Evolutionary conservation across 352 stramenopile species (phyloP).

Genomic region (Thraustochytrium sp.): DNA sequence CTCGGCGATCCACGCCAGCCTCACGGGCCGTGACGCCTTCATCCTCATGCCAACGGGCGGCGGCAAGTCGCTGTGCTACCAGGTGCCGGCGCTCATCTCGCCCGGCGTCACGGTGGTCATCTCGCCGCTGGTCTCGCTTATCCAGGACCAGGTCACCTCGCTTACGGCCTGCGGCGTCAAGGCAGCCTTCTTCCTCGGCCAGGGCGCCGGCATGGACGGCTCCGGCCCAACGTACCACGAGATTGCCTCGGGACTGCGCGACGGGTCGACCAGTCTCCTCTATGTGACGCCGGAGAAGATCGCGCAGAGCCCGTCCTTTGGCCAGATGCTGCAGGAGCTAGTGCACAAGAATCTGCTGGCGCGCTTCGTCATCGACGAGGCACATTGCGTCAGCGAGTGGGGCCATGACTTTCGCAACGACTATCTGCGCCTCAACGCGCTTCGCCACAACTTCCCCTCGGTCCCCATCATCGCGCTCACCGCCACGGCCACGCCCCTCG

Average conservation of each 20-base stretch:
- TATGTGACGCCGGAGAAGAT: slow-evolving; percentile 99
- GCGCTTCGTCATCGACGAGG: slow-evolving; percentile 94
- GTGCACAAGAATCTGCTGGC: slow-evolving; percentile 69
- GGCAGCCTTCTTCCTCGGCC: slow-evolving; percentile 61
- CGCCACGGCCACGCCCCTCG: slow-evolving; percentile 74
- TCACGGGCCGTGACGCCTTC: slow-evolving; percentile 89
- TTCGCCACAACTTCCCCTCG: slow-evolving; percentile 84
- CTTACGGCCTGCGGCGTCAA: slow-evolving; percentile 62
- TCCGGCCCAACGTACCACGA: neutral
- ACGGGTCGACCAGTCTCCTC: slow-evolving; percentile 84
- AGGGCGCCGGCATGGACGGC: slow-evolving; percentile 72
- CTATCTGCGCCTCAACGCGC: slow-evolving; percentile 85
- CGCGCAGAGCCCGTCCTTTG: slow-evolving; percentile 43
- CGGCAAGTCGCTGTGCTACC: slow-evolving; percentile 97
- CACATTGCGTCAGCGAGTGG: slow-evolving; percentile 93
- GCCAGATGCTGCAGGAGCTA: slow-evolving; percentile 56
- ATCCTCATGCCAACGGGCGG: slow-evolving; percentile 98
- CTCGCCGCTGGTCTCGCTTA: slow-evolving; percentile 94
- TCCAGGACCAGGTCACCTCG: slow-evolving; percentile 97
- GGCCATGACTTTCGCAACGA: slow-evolving; percentile 98
- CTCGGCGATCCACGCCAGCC: slow-evolving; percentile 80
- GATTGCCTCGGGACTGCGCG: slow-evolving; percentile 50
- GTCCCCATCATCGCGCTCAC: slow-evolving; percentile 77
- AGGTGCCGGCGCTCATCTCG: slow-evolving; percentile 70
- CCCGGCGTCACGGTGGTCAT: slow-evolving; percentile 93